Evolutionary conservation across 345 rosid species (phyloP), one percentile per base, ranked within the genome.

Genomic region (Mallotus nudiflorus): DNA sequence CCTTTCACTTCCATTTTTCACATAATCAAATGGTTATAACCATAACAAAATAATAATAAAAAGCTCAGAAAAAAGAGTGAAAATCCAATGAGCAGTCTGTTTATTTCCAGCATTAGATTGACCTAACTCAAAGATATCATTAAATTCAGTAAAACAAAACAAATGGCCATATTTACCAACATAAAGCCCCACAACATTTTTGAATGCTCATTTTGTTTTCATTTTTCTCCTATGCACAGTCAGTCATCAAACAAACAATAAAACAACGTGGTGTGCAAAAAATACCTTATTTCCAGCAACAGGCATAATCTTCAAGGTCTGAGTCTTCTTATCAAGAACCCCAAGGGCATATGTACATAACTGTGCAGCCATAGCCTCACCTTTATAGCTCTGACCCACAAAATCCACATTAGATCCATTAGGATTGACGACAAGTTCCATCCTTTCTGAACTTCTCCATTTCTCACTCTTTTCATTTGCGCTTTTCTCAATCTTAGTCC

Each of bases 231-330:
- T 25, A 62, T 27, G 1, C 19, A 55, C 56, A 11, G 31, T 22
- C 50, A 27, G 2, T 15, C 28, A 59, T 22, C 58, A 31, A 62
- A 27, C 48, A 50, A 1, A 44, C 18, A 63, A 68, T 13, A 44
- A 28, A 50, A 65, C 15, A 63, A 50, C 51, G 28, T 12, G 13
- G 62, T 3, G 9, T 12, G n/a, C 13, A 51, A 51, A n/a, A 42
- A 45, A 66, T 61, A 91, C 97, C 97, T 90, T 94, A 60, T 89
- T 82, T 61, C 88, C 68, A 76, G 93, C 96, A 78, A 94, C 73
- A 3, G 98, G 96, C 67, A 89, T 61, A 78, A 88, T 74, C 79
- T 64, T 89, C 81, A 94, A 76, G 13, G 86, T 85, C 69, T 75
- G 78, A 20, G 82, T 73, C 58, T 80, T 81, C 84, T 83, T 94